These are phyloP conservation scores for Striga hermonthica DNA, from an alignment of 305 asterid genomes.

Conservation along the genomic window DNA sequence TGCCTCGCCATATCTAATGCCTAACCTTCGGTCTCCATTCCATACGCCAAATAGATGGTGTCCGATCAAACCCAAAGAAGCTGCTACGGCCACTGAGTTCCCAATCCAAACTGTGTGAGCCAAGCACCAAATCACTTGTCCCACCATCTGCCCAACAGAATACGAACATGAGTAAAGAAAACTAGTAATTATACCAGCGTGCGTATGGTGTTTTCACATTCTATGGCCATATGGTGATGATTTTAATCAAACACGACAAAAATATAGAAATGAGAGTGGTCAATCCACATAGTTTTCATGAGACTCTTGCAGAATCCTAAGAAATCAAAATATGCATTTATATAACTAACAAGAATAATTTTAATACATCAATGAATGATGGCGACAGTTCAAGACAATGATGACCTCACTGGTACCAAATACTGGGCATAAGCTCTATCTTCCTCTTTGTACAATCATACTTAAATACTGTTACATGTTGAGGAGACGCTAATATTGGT, in stretches of 20 bases:
- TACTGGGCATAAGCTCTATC: too few species aligned
- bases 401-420: too few species aligned
- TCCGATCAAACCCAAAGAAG: conserved; percentile 81
- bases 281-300: too few species aligned
- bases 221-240: too few species aligned
- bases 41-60: conserved; percentile 97
- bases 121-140: conserved; percentile 93
- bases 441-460: too few species aligned
- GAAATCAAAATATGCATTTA: not conserved
- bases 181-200: not conserved
- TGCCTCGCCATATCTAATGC: conserved; percentile 72
- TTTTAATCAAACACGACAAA: too few species aligned
- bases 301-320: not conserved
- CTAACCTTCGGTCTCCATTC: conserved; percentile 93
- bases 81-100: conserved; percentile 81
- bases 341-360: too few species aligned
- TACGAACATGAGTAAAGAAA: conserved; percentile 3
- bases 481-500: too few species aligned
- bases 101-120: conserved; percentile 97
- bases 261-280: too few species aligned
- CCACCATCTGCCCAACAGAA: conserved; percentile 89
- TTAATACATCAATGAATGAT: too few species aligned
- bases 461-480: too few species aligned
- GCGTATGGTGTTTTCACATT: not conserved
- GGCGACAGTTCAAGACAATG: too few species aligned